Evolutionary conservation across 768 basidiomycete genomes (phyloP), one percentile per base, ranked within the genome.

Genomic region (Serendipita sp.): DNA sequence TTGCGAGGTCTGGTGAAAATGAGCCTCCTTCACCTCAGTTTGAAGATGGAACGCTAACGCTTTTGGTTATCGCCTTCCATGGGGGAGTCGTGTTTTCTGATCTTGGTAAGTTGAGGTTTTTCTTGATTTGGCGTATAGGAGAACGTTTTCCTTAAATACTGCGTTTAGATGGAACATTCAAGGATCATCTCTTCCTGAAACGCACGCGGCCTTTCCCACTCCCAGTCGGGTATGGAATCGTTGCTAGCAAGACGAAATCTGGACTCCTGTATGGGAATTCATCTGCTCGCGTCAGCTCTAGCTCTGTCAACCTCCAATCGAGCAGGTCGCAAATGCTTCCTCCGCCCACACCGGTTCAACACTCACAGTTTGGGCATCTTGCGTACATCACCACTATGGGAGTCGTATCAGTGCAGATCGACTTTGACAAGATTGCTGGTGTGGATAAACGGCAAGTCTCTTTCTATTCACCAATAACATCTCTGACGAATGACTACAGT

Each of bases 161-260:
- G 7, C 22, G 11, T 33, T 24, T 31, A 58, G 53, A 33, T 33
- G 20, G 30, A 4, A 13, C 53, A 2, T 58, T 58, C 53, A 58
- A 31, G 31, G 53, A 58, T 24, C 53, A 58, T 58, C 53, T 58
- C 17, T 58, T 22, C 53, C 11, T 58, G 53, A 58, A 58, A n/a
- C 20, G 31, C 11, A 24, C 53, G 9, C 22, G 28, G 11, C 53
- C 53, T n/a, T 58, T 58, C 53, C 53, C 53, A 11, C 53, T 22
- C 31, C 31, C 53, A 13, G 53, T 58, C 3, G 53, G 53, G 17
- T 58, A 24, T 58, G 53, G 53, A n/a, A 17, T 58, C 30, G 53
- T 58, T 1, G 45, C 20, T n/a, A 28, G 17, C 45, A 50, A 17
- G 11, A 17, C 45, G 17, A 50, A 17, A 50, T 20, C 20, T 5